Conservation (phyloP, 176 grass and related monocot genomes). For the Musa beccarii region DNA sequence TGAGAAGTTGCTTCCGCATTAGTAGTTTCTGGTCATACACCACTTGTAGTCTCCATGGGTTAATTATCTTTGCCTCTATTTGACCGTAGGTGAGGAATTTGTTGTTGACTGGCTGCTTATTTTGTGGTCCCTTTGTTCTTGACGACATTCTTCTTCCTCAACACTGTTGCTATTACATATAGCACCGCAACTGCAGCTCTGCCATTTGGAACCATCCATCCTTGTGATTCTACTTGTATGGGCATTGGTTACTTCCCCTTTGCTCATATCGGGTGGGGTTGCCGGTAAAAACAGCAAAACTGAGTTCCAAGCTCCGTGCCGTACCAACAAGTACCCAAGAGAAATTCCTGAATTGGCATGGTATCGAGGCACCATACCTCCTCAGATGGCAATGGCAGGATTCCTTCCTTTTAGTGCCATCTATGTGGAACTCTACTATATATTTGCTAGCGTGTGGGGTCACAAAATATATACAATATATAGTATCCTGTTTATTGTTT, state of each 20-base stretch:
- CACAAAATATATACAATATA: conserved; percentile 13
- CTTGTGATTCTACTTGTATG: conserved; percentile 19
- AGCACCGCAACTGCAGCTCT: conserved; percentile 10
- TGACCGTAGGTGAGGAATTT: conserved; percentile 11
- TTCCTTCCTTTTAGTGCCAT: conserved; percentile 17
- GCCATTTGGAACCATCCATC: conserved; percentile 18
- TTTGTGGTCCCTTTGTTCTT: conserved; percentile 16
- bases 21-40: not conserved
- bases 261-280: conserved; percentile 15
- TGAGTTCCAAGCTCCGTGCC: conserved; percentile 13
- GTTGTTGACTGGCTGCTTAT: conserved; percentile 12
- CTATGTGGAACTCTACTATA: conserved; percentile 5
- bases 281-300: conserved; percentile 7
- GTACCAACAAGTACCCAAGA: conserved; percentile 14
- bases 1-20: not conserved
- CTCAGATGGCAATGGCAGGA: conserved; percentile 14
- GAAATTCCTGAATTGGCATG: conserved; percentile 14
- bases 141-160: conserved; percentile 15
- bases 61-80: not conserved
- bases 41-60: not conserved
- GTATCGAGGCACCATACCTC: conserved; percentile 9
- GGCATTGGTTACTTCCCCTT: conserved; percentile 15
- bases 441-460: conserved; percentile 16
- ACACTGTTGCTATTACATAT: conserved; percentile 13
- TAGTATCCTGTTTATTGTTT: conserved; percentile 11